phyloP scores from a whole-genome alignment of 2,329 filamentous ascomycete species.

The Pseudogymnoascus sp. region DNA sequence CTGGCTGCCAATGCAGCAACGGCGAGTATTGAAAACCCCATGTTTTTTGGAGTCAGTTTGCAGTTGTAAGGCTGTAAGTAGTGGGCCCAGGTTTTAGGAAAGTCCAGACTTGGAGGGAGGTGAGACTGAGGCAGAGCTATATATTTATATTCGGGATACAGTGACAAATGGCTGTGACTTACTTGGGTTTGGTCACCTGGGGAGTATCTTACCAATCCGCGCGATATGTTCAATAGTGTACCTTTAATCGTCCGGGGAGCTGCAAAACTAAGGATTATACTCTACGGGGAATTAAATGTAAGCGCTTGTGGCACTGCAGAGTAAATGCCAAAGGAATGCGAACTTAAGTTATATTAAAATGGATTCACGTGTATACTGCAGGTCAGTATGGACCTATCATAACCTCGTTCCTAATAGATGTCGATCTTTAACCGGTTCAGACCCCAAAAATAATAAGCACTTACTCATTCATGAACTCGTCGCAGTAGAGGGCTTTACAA shows the following conservation, averaged over 20 bases:
- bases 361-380: neutral
- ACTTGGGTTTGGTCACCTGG: neutral
- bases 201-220: neutral
- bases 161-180: neutral
- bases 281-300: neutral
- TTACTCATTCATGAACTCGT: neutral
- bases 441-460: neutral
- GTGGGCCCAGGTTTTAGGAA: neutral
- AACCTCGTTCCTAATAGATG: neutral
- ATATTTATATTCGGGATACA: neutral
- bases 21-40: neutral
- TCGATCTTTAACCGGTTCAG: slow-evolving; percentile 1
- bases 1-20: neutral
- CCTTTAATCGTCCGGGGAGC: neutral
- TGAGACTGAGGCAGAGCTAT: neutral
- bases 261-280: neutral
- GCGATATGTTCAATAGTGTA: neutral
- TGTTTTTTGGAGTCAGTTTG: neutral
- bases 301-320: neutral
- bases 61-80: neutral
- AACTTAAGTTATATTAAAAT: neutral
- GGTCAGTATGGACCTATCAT: neutral
- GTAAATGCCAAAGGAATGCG: neutral
- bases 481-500: neutral
- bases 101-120: neutral